These are phyloP conservation scores for Cornus suecica DNA, from an alignment of 148 eudicot genomes.

Conservation along the genomic window DNA sequence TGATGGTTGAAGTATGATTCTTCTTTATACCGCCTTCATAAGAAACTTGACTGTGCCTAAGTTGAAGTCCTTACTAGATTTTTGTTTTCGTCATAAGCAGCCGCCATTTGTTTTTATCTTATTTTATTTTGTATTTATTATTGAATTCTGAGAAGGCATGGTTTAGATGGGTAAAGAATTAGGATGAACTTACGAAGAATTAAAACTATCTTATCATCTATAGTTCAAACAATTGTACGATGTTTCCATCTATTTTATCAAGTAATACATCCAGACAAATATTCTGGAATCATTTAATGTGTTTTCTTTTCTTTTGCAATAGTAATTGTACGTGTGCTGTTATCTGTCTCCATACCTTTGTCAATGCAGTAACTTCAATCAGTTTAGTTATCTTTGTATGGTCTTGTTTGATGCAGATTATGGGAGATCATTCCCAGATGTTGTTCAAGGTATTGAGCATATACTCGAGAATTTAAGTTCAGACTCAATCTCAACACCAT, in stretches of 20 bases:
- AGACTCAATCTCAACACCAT: slow-evolving; percentile 52
- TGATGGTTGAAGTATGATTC: not conserved
- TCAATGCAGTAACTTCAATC: not conserved
- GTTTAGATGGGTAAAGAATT: no score
- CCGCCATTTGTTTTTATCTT: no score
- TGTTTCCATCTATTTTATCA: not conserved
- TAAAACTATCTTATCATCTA: not conserved
- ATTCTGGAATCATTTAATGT: not conserved
- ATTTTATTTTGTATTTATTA: no score
- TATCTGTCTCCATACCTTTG: not conserved
- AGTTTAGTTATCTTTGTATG: not conserved
- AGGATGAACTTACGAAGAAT: no score
- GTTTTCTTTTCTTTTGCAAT: not conserved
- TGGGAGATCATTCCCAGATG: slow-evolving; percentile 80
- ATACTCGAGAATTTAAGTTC: slow-evolving; percentile 63
- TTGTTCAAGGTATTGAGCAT: slow-evolving; percentile 68
- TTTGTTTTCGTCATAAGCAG: no score
- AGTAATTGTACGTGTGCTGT: not conserved
- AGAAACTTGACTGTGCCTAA: not conserved
- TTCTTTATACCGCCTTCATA: not conserved
- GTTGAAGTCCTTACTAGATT: no score
- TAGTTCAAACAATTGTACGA: not conserved
- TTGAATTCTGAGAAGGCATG: no score
- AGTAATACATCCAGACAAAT: not conserved
- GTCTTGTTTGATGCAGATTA: slow-evolving; percentile 50